Evolutionary conservation across 2,329 filamentous ascomycete species (phyloP), one percentile per base, ranked within the genome.

Genomic region (Fusarium armeniacum): DNA sequence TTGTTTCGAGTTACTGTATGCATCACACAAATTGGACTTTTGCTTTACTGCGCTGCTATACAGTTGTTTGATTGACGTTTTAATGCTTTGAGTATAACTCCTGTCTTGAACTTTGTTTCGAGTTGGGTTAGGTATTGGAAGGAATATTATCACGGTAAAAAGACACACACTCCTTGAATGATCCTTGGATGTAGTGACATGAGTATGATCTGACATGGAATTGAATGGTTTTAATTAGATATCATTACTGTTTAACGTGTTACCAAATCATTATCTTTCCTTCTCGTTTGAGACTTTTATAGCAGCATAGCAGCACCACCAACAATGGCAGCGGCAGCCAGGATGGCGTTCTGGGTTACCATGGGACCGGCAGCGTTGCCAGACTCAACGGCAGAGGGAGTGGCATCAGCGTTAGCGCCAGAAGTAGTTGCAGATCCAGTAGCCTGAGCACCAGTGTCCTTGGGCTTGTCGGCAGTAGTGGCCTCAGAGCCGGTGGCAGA

Each of bases 321-420:
- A 26, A 79, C 71, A 40, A 78, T 77, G 24, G 76, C 80, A 28
- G 79, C 75, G 20, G 79, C 80, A 45, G 76, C 76, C 36, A 81
- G 43, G 7, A 81, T 53, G 18, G 76, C 79, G 51, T 80, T 79
- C 62, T 79, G 76, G 15, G 78, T 79, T 53, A 73, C 65, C 59
- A 76, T 69, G n/a, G 77, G 67, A 4, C 73, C 75, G 9, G 76
- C 79, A 49, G 77, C 78, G 62, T 73, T 79, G 51, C 68, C 72
- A 18, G 71, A 72, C 6, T 52, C 58, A 22, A 49, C 67, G 11
- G 72, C 47, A 8, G 69, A 69, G 7, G 72, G 54, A 10, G 70
- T 70, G 10, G 70, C 30, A 11, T 63, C 62, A 58, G 71, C 59
- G 10, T 63, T 62, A 4, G 56, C 40, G 43, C 57, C 60, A 5